These are phyloP conservation scores for Colletotrichum kahawae DNA, from an alignment of 2,329 filamentous ascomycete species.

Conservation along the genomic window DNA sequence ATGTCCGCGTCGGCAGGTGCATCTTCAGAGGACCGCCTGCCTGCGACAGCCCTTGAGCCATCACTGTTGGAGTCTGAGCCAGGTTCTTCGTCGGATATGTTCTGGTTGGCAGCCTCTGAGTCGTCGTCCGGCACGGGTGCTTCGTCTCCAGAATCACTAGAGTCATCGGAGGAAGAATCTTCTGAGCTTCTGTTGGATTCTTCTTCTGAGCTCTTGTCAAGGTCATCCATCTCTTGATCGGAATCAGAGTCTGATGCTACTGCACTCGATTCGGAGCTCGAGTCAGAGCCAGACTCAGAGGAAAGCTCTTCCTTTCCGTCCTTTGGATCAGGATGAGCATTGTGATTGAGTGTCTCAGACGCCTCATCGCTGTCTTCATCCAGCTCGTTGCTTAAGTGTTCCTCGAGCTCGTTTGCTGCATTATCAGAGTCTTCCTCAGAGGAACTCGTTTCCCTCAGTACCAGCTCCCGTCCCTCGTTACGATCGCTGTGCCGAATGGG, in stretches of 20 bases:
- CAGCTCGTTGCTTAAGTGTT: not conserved
- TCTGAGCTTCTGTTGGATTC: not conserved
- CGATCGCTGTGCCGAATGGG: not conserved
- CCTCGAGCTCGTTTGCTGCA: not conserved
- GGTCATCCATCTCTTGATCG: not conserved
- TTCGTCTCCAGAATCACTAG: not conserved
- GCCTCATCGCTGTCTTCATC: not conserved
- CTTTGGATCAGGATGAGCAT: constrained; percentile 1
- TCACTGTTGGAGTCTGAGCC: constrained; percentile 19
- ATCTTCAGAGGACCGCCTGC: not conserved
- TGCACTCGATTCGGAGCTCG: constrained; percentile 30
- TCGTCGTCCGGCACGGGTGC: not conserved
- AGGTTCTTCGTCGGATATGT: not conserved
- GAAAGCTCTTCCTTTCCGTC: constrained; percentile 13
- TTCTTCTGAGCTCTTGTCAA: not conserved
- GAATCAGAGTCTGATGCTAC: not conserved
- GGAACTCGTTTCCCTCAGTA: not conserved
- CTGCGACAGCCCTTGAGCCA: not conserved
- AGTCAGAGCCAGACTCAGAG: constrained; percentile 35
- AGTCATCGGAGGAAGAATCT: not conserved
- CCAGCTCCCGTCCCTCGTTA: not conserved
- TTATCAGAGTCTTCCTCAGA: not conserved
- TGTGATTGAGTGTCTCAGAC: not conserved
- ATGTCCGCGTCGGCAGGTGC: not conserved
- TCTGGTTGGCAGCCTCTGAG: not conserved